Evolutionary conservation across 2,329 filamentous ascomycete species (phyloP).

Genomic region (Acarospora socialis): DNA sequence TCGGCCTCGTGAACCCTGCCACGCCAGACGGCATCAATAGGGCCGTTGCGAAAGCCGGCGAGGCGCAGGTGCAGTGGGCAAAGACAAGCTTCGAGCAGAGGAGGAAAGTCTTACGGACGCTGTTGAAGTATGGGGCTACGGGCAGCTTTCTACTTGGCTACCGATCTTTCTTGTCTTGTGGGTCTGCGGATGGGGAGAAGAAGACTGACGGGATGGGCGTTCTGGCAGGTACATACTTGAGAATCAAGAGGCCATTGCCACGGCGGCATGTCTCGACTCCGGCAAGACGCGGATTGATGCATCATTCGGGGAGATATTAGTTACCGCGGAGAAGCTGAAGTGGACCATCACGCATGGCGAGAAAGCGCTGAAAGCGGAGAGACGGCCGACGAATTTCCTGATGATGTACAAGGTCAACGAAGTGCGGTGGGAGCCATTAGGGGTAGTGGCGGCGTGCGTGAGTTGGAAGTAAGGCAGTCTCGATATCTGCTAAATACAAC

Average conservation of each 20-base stretch:
- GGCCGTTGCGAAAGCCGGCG: conserved; percentile 56
- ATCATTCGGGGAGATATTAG: conserved; percentile 82
- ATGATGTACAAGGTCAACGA: conserved; percentile 94
- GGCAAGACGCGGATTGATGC: conserved; percentile 96
- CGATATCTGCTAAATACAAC: conserved; percentile 1
- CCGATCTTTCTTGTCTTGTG: conserved; percentile 4
- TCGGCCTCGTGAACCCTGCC: conserved; percentile 65
- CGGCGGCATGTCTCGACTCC: conserved; percentile 75
- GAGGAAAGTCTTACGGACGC: conserved; percentile 61
- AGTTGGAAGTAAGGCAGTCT: conserved; percentile 73
- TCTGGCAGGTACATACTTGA: conserved; percentile 55
- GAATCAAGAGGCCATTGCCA: conserved; percentile 76
- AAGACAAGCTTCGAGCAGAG: conserved; percentile 64
- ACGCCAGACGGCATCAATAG: conserved; percentile 66
- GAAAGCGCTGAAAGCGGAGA: conserved; percentile 55
- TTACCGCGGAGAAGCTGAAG: conserved; percentile 82
- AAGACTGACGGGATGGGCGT: conserved; percentile 1
- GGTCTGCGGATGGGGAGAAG: neutral
- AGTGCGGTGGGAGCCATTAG: conserved; percentile 80
- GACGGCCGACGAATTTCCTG: conserved; percentile 72
- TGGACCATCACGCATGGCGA: conserved; percentile 93
- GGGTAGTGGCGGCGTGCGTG: conserved; percentile 81
- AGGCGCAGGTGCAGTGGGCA: conserved; percentile 66
- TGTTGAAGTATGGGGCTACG: conserved; percentile 48
- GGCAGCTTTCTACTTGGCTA: no score